phyloP scores from a whole-genome alignment of 2,329 filamentous ascomycete genomes.

The Epichloe scottii region DNA sequence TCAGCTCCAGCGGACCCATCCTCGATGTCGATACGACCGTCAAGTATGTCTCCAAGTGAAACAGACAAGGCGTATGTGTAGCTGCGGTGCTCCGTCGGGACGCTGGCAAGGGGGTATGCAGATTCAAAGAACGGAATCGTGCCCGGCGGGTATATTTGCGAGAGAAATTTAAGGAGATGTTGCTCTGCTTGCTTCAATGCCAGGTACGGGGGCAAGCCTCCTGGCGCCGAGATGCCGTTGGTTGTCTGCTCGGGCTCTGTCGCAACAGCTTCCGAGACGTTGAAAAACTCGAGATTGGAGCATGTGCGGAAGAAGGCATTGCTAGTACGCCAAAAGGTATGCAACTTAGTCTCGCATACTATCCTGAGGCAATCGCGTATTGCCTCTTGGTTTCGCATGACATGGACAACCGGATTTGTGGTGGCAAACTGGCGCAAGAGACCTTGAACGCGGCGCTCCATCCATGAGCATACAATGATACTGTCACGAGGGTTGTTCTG shows the following conservation, averaged over 20 bases:
- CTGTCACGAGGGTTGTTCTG: slow-evolving; percentile 44
- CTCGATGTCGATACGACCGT: slow-evolving; percentile 45
- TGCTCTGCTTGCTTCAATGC: slow-evolving; percentile 56
- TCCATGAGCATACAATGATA: slow-evolving; percentile 61
- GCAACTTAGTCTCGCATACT: slow-evolving; percentile 41
- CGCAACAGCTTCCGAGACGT: slow-evolving; percentile 46
- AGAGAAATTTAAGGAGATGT: slow-evolving; percentile 58
- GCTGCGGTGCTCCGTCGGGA: slow-evolving; percentile 45
- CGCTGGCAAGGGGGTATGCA: slow-evolving; percentile 50
- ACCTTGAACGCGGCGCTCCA: slow-evolving; percentile 50
- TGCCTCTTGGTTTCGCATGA: slow-evolving; percentile 51
- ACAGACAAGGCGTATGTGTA: slow-evolving; percentile 59
- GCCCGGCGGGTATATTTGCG: slow-evolving; percentile 42
- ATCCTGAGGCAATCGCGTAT: slow-evolving; percentile 51
- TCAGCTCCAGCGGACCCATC: slow-evolving; percentile 54
- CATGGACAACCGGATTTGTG: slow-evolving; percentile 58
- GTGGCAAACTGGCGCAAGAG: slow-evolving; percentile 49
- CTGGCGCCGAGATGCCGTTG: background rate
- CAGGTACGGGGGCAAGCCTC: slow-evolving; percentile 44
- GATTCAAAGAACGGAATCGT: slow-evolving; percentile 47
- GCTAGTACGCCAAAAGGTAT: slow-evolving; percentile 44
- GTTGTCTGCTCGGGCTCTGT: background rate
- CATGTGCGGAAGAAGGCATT: slow-evolving; percentile 49
- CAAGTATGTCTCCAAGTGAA: slow-evolving; percentile 41
- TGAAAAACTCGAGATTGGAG: slow-evolving; percentile 67